Percentiles rank a stretch among this genome's conserved stretches.
Conservation (phyloP, 495 filamentous ascomycete species). For the Daldinia childiae region DNA sequence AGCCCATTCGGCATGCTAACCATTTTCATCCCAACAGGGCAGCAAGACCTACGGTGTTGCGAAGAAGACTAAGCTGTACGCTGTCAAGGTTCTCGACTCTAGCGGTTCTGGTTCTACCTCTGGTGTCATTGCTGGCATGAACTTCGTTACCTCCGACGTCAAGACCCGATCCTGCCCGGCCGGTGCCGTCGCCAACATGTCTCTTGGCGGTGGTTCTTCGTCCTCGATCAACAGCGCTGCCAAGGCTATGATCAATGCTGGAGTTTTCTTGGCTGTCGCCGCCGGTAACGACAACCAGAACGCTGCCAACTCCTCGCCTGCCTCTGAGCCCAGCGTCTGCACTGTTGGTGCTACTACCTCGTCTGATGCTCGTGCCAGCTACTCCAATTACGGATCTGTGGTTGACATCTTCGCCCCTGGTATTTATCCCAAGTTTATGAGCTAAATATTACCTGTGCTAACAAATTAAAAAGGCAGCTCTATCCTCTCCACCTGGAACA, state of each 20-base stretch:
- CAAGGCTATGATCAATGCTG: slow-evolving; percentile 56
- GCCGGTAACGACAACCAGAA: slow-evolving; percentile 63
- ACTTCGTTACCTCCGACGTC: slow-evolving; percentile 54
- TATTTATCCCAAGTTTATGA: neutral
- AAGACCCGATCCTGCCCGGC: slow-evolving; percentile 53
- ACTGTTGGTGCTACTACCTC: slow-evolving; percentile 67
- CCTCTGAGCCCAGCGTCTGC: slow-evolving; percentile 64
- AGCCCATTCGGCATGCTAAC: slow-evolving; percentile 5
- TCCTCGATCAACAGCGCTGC: slow-evolving; percentile 64
- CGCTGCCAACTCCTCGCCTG: slow-evolving; percentile 62
- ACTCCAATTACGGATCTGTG: slow-evolving; percentile 69
- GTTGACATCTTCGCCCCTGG: slow-evolving; percentile 71
- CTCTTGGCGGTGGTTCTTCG: slow-evolving; percentile 64
- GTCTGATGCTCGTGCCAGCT: slow-evolving; percentile 60
- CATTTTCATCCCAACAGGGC: slow-evolving; percentile 41
- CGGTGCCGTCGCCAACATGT: slow-evolving; percentile 63
- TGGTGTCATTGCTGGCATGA: slow-evolving; percentile 60
- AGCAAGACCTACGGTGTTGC: slow-evolving; percentile 59
- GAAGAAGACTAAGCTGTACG: slow-evolving; percentile 58
- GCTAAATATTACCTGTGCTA: neutral
- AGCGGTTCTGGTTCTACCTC: slow-evolving; percentile 59
- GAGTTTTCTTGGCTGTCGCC: slow-evolving; percentile 65
- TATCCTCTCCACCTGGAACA: slow-evolving; percentile 68
- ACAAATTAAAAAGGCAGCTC: slow-evolving; percentile 42
- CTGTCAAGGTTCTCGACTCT: slow-evolving; percentile 62